Evolutionary conservation across 2,329 filamentous ascomycete genomes (phyloP).

Genomic region (Diaporthe longicolla): DNA sequence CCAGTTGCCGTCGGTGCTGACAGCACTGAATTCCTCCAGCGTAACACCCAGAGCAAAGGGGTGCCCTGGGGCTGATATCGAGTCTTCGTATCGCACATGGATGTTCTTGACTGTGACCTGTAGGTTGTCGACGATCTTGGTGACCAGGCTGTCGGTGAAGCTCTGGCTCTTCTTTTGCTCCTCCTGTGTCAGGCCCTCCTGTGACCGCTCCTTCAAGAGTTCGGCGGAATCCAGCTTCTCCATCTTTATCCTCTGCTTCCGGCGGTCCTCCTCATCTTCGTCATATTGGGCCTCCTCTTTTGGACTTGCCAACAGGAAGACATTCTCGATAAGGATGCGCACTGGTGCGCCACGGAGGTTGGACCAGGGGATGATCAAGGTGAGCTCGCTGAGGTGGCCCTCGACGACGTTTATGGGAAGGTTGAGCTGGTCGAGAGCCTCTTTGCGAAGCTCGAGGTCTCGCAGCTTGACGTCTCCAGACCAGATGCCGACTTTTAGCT

Average conservation of each 20-base stretch:
- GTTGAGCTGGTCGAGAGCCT: constrained; percentile 97
- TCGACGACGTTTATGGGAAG: constrained; percentile 97
- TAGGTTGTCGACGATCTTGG: constrained; percentile 97
- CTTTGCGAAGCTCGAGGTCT: constrained; percentile 91
- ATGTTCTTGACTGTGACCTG: constrained; percentile 99
- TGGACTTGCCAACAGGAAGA: constrained; percentile 93
- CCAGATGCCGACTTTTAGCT: constrained; percentile 99
- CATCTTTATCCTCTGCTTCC: constrained; percentile 95
- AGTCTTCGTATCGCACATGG: constrained; percentile 97
- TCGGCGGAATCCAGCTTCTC: constrained; percentile 98
- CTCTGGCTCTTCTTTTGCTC: constrained; percentile 98
- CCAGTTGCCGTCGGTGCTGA: constrained; percentile 97
- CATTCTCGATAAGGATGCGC: constrained; percentile 95
- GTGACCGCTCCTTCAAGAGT: constrained; percentile 89
- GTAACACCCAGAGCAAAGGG: constrained; percentile 95
- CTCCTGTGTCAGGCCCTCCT: constrained; percentile 93
- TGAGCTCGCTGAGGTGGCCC: constrained; percentile 92
- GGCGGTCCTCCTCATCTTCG: constrained; percentile 89
- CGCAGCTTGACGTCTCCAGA: constrained; percentile 96
- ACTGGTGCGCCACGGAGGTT: constrained; percentile 96
- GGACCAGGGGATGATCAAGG: constrained; percentile 95
- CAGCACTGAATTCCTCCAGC: constrained; percentile 94
- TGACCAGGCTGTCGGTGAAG: constrained; percentile 94
- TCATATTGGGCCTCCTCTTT: constrained; percentile 96
- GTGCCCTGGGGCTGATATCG: constrained; percentile 93